phyloP scores from a whole-genome alignment of 352 stramenopile genomes.

The Phytophthora pini region DNA sequence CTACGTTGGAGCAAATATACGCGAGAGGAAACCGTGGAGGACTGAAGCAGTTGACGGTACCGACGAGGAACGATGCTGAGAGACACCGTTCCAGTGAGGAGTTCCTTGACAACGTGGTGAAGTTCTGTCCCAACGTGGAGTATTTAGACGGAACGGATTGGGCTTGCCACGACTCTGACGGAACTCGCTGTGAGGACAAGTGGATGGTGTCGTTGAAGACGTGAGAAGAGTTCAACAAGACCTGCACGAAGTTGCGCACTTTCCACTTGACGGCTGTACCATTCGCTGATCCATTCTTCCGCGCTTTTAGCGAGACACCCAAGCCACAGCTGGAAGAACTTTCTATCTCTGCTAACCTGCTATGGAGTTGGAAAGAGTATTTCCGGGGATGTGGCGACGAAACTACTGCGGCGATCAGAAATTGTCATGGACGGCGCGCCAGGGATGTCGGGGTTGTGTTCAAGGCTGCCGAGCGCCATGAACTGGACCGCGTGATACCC shows the following conservation, averaged over 20 bases:
- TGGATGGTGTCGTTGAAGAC: slow-evolving; percentile 24
- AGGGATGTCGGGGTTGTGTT: too few species aligned
- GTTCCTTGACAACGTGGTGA: slow-evolving; percentile 25
- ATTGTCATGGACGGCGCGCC: too few species aligned
- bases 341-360: slow-evolving; percentile 26
- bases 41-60: slow-evolving; percentile 27
- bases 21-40: slow-evolving; percentile 9
- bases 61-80: slow-evolving; percentile 18
- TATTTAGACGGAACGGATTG: slow-evolving; percentile 26
- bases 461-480: too few species aligned
- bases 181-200: slow-evolving; percentile 16
- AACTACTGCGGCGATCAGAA: too few species aligned
- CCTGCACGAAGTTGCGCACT: slow-evolving; percentile 20
- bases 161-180: slow-evolving; percentile 4
- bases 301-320: slow-evolving; percentile 25
- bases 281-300: slow-evolving; percentile 41
- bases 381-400: slow-evolving; percentile 16
- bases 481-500: too few species aligned
- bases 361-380: slow-evolving; percentile 37
- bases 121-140: slow-evolving; percentile 33
- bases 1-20: slow-evolving; percentile 25
- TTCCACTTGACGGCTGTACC: slow-evolving; percentile 33
- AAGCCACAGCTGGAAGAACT: slow-evolving; percentile 35
- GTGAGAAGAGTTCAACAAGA: slow-evolving; percentile 30
- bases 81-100: slow-evolving; percentile 2